A percentile compares a stretch with the other conserved stretches of the same genome.
Evolutionary conservation across 2,329 filamentous ascomycete genomes (phyloP).

Genomic region (Laburnicola sp.): DNA sequence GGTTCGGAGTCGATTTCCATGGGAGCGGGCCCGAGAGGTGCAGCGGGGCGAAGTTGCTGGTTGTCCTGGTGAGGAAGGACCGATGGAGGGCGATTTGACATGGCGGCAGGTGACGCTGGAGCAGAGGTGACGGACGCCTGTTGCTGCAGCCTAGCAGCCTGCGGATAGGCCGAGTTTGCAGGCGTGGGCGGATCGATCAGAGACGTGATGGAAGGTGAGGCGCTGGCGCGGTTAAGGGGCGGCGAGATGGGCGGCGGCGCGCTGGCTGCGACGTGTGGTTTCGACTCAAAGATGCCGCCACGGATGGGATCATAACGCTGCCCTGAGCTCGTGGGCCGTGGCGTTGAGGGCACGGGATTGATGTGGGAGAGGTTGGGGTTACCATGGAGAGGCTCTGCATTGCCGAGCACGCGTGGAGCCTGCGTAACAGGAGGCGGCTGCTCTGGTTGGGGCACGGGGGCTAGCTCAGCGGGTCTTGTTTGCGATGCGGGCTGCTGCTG

Average conservation of each 20-base stretch:
- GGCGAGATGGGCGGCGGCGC: conserved; percentile 53
- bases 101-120: conserved; percentile 44
- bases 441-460: conserved; percentile 30
- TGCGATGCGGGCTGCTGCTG: conserved; percentile 33
- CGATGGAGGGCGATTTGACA: conserved; percentile 30
- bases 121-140: conserved; percentile 45
- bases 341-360: conserved; percentile 53
- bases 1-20: conserved; percentile 46
- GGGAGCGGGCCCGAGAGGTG: conserved; percentile 28
- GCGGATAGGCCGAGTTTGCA: conserved; percentile 42
- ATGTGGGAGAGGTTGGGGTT: conserved; percentile 44
- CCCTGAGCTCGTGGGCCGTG: conserved; percentile 66
- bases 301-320: conserved; percentile 90
- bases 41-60: conserved; percentile 20
- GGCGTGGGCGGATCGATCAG: conserved; percentile 72
- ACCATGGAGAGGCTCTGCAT: conserved; percentile 45
- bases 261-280: conserved; percentile 48
- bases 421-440: conserved; percentile 31
- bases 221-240: conserved; percentile 72
- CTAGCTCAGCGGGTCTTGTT: conserved; percentile 34
- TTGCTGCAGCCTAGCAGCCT: conserved; percentile 38
- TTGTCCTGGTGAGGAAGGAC: conserved; percentile 36
- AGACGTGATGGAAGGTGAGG: conserved; percentile 88
- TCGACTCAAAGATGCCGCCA: conserved; percentile 56
- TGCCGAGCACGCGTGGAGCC: conserved; percentile 41